These are phyloP conservation scores for Vickermania ingenoplastis DNA, from an alignment of 208 protist species.

Conservation along the genomic window DNA sequence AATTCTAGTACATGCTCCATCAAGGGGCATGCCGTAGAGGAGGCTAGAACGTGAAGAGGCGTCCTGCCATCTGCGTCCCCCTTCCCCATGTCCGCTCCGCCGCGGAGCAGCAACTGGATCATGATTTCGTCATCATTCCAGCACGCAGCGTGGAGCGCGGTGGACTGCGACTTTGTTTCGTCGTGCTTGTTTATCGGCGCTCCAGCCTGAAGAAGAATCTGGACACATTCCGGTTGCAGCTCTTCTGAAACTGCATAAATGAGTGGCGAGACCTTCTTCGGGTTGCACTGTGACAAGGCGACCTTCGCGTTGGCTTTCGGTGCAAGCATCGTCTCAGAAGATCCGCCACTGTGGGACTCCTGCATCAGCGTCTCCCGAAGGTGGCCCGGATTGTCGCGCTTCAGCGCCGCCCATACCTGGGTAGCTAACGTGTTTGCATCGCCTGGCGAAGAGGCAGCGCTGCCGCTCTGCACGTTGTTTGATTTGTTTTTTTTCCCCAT, in stretches of 20 bases:
- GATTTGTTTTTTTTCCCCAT: neutral
- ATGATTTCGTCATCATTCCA: slow-evolving; percentile 29
- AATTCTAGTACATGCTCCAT: neutral
- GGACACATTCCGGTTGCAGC: slow-evolving; percentile 13
- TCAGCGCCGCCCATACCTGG: slow-evolving; percentile 32
- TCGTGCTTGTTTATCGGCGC: slow-evolving; percentile 30
- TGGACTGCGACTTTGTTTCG: slow-evolving; percentile 16
- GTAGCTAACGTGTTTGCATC: slow-evolving; percentile 1
- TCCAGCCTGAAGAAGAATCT: slow-evolving; percentile 30
- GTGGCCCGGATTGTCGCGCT: slow-evolving; percentile 24
- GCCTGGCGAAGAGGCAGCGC: neutral
- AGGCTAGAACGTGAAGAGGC: slow-evolving; percentile 43
- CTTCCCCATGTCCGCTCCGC: slow-evolving; percentile 32
- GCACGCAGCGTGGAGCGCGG: slow-evolving; percentile 37
- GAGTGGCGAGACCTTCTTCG: slow-evolving; percentile 33
- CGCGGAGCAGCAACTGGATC: slow-evolving; percentile 19
- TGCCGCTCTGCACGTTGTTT: neutral
- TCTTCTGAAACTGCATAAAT: slow-evolving; percentile 33
- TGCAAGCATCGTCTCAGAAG: neutral
- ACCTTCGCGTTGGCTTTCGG: slow-evolving; percentile 9
- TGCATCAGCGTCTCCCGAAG: slow-evolving; percentile 27
- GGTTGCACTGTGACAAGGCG: slow-evolving; percentile 21
- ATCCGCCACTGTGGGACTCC: slow-evolving; percentile 16
- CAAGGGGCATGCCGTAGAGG: slow-evolving; percentile 17
- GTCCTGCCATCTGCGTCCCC: slow-evolving; percentile 35